Base-by-base conservation (phyloP, 345 rosid species). In the Draba incana region DNA sequence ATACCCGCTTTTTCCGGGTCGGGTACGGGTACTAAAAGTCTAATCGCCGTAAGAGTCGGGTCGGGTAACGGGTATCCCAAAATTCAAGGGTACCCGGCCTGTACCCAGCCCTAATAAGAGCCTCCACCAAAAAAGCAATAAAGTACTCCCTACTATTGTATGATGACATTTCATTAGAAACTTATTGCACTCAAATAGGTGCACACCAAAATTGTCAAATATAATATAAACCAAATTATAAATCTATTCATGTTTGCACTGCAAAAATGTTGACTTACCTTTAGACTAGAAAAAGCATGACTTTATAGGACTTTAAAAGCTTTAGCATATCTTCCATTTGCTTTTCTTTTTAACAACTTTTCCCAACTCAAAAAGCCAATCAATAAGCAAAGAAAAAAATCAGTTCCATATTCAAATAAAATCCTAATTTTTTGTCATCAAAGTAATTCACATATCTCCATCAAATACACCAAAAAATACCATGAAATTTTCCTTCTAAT, bases 281-380 rank as follows among this genome's bases (percentile, higher is more conserved):
- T 43, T 51, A 58, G 37, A 60, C 65, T 48, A 31, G 48, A 64
- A 63, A 57, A 69, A 61, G 46, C 14, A 43, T 59, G 12, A 30
- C 50, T 61, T 61, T 43, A 70, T 4, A 70, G 9, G 49, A 53
- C 27, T 51, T 50, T 59, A 16, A 38, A 54, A 28, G 64, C 64
- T 55, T 64, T 28, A 37, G 53, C 66, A 72, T 65, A 64, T 49
- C 62, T 74, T 74, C 44, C 43, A 66, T 57, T 59, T 66, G 59
- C 43, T 33, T 66, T 57, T 73, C 27, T 33, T 74, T 57, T 73
- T 25, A 12, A 67, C 57, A 66, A 60, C 62, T 53, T 66, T 67
- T 60, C 63, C 33, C 50, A 67, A 61, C 73, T 53, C 68, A 30
- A 66, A 66, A 74, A 31, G 63, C 56, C 50, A 74, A 50, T 58